Percentiles rank a stretch among this genome's conserved stretches.
Conservation (phyloP, 2,329 filamentous ascomycete species). For the Diaporthe caulivora region DNA sequence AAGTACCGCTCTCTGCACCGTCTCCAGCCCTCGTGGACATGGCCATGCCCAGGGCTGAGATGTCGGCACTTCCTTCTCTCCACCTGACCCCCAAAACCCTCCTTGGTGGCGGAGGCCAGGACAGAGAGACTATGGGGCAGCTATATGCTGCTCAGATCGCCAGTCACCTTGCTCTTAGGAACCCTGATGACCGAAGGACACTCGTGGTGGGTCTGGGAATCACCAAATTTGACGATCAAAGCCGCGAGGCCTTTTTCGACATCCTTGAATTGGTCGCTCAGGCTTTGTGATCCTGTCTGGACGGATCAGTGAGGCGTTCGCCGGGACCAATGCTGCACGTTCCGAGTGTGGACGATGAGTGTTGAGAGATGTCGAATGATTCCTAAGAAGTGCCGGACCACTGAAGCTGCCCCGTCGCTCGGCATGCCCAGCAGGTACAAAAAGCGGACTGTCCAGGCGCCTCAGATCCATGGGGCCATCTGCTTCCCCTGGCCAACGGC, state of each 20-base stretch:
- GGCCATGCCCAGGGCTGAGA: conserved; percentile 60
- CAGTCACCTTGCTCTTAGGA: conserved; percentile 79
- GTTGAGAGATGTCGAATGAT: not conserved
- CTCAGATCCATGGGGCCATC: not conserved
- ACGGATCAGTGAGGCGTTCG: too few relatives aligned
- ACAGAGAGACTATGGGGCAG: conserved; percentile 86
- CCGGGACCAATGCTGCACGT: not conserved
- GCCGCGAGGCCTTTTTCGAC: conserved; percentile 73
- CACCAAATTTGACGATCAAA: conserved; percentile 58
- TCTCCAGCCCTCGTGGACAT: conserved; percentile 74
- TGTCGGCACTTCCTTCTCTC: conserved; percentile 76
- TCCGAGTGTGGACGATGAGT: not conserved
- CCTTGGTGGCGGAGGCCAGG: conserved; percentile 83
- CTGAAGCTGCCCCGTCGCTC: not conserved
- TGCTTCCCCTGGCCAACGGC: not conserved
- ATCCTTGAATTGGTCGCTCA: conserved; percentile 73
- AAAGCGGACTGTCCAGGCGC: too few relatives aligned
- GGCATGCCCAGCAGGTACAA: not conserved
- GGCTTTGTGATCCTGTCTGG: conserved; percentile 56
- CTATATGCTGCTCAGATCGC: conserved; percentile 91
- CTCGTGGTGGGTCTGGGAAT: conserved; percentile 74
- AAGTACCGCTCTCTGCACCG: conserved; percentile 80
- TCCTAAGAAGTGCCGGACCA: not conserved
- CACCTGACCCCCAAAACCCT: conserved; percentile 90
- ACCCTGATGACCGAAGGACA: conserved; percentile 73